These are phyloP conservation scores for Hanseniaspora jakobsenii DNA, from an alignment of 805 yeast species.

Conservation along the genomic window DNA sequence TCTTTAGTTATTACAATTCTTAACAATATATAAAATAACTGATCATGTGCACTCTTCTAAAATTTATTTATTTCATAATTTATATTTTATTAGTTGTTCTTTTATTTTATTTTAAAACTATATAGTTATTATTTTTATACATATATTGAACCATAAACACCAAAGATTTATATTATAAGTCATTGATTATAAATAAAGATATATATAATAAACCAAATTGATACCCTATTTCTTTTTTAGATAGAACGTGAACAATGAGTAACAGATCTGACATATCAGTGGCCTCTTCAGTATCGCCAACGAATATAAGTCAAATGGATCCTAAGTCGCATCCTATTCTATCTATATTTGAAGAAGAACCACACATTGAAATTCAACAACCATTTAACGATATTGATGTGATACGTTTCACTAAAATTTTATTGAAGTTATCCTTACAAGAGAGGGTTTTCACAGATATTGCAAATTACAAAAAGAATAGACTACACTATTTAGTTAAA, in stretches of 20 bases:
- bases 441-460: too few relatives aligned
- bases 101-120: too few relatives aligned
- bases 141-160: too few relatives aligned
- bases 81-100: too few relatives aligned
- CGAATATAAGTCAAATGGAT: not conserved
- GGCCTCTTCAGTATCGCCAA: not conserved
- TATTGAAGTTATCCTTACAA: not conserved
- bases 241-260: not conserved
- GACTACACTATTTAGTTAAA: not conserved
- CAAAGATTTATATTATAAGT: too few relatives aligned
- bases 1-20: too few relatives aligned
- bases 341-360: slow-evolving; percentile 15
- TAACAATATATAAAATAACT: too few relatives aligned
- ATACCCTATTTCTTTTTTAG: slow-evolving; percentile 1
- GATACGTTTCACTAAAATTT: slow-evolving; percentile 9
- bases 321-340: slow-evolving; percentile 12
- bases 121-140: too few relatives aligned
- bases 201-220: slow-evolving; percentile 10
- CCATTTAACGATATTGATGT: slow-evolving; percentile 13
- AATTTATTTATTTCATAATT: too few relatives aligned
- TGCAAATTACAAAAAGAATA: not conserved
- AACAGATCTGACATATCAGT: not conserved
- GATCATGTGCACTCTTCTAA: too few relatives aligned
- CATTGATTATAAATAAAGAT: too few relatives aligned
- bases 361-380: not conserved